Evolutionary conservation across 1,284 basidiomycete genomes (phyloP).

Genomic region (Wallemia mellicola): DNA sequence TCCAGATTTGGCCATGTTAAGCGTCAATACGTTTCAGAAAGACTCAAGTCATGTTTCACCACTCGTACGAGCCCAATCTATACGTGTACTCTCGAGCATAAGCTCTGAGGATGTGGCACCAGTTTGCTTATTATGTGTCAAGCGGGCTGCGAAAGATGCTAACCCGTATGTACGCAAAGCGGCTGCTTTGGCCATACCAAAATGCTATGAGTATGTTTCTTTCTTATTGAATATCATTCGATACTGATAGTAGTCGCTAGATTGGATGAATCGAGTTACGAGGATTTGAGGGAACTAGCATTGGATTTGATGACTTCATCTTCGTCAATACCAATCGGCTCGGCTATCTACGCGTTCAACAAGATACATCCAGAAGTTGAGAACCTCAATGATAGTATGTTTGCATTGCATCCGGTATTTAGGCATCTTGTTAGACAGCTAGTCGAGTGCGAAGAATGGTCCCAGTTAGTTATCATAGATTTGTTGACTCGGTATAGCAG

Average conservation of each 20-base stretch:
- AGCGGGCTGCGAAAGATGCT: constrained; percentile 61
- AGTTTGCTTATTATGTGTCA: constrained; percentile 61
- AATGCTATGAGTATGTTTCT: constrained; percentile 39
- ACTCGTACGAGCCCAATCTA: constrained; percentile 70
- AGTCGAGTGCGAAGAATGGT: neutral
- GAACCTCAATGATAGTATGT: neutral
- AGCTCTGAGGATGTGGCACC: constrained; percentile 59
- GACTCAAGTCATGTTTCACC: constrained; percentile 77
- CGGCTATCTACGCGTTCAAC: neutral
- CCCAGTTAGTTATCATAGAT: neutral
- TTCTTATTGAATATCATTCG: neutral
- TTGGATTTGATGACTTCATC: neutral
- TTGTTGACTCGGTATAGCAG: neutral
- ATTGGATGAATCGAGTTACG: neutral
- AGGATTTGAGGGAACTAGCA: neutral
- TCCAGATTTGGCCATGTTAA: constrained; percentile 77
- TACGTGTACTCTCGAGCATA: constrained; percentile 76
- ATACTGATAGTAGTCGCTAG: neutral
- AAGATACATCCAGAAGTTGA: neutral
- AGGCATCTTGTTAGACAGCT: neutral
- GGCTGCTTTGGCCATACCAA: constrained; percentile 62
- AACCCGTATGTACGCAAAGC: constrained; percentile 84
- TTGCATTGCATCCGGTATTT: neutral
- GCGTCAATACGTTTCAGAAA: constrained; percentile 96
- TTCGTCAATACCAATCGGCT: neutral